Base-by-base conservation (phyloP, 2,329 filamentous ascomycete species). In the Domatiomyces globalis region DNA sequence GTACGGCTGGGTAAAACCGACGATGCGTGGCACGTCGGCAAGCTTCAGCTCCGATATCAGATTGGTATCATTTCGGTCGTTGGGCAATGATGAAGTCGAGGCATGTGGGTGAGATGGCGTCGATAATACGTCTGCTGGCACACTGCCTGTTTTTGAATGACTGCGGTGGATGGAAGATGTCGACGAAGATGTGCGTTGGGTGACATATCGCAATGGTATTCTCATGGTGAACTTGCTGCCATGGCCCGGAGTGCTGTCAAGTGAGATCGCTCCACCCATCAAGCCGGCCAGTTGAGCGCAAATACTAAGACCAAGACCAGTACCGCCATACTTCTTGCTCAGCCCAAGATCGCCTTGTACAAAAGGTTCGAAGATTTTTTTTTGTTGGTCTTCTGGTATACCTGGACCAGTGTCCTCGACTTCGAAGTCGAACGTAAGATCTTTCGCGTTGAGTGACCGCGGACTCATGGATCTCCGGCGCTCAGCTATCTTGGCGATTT, bases 351-450 rank as follows among this genome's bases (percentile, higher is more conserved):
- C 88, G n/a, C 85, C 89, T 66, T 95, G 89, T 0, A 95, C 85
- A 63, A 95, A 95, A 0, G 89, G 89, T 65, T 95, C 89, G 63
- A 95, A 95, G 8, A 95, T 87, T 58, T 83, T 83, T 51, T 85
- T 74, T 60, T 88, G 87, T 66, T 94, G 78, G 56, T 83, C 71
- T 5, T 81, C 77, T 0, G 87, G 80, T 51, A 95, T 94, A 25
- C 89, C 89, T 0, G 87, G 88, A 0, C 89, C 89, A 0, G 83
- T 90, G 59, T 95, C 89, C 63, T 87, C 77, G 0, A 95, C 87
- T 63, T 94, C 85, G 54, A 95, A 94, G 62, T 94, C 85, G 60
- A 94, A 94, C 8, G 80, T 64, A 50, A 85, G 78, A n/a, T 78
- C 76, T 63, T 77, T 81, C 10, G 83, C 78, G 52, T 76, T 74